phyloP scores from a whole-genome alignment of 208 protist genomes.

The Porcisia hertigi region DNA sequence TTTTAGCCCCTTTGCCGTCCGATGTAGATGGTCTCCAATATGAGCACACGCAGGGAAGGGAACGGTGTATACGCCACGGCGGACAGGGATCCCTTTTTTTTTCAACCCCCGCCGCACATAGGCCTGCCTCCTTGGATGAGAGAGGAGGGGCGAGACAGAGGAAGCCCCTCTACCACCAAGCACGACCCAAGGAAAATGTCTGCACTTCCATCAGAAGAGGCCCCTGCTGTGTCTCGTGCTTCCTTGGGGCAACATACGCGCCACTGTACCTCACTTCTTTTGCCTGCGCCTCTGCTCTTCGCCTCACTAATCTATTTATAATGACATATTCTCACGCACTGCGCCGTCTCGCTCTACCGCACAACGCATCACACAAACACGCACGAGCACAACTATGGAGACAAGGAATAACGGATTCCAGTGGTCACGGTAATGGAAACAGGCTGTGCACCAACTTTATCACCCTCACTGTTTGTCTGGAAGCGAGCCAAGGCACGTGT shows the following conservation, averaged over 20 bases:
- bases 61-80: not conserved
- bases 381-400: not conserved
- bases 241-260: not conserved
- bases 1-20: not conserved
- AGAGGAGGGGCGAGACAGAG: not conserved
- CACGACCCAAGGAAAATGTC: not conserved
- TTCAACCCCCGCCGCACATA: too few species aligned
- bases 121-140: not conserved
- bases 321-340: not conserved
- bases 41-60: not conserved
- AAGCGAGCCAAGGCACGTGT: not conserved
- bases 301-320: not conserved
- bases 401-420: not conserved
- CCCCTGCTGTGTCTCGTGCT: not conserved
- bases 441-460: not conserved
- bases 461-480: not conserved
- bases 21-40: not conserved
- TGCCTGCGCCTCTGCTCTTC: not conserved
- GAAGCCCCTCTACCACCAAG: not conserved
- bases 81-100: not conserved
- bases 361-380: not conserved
- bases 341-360: not conserved
- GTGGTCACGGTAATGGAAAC: not conserved
- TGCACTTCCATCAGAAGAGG: not conserved
- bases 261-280: not conserved